Conservation (phyloP, 2,329 filamentous ascomycete species). For the Aspergillus japonicus region DNA sequence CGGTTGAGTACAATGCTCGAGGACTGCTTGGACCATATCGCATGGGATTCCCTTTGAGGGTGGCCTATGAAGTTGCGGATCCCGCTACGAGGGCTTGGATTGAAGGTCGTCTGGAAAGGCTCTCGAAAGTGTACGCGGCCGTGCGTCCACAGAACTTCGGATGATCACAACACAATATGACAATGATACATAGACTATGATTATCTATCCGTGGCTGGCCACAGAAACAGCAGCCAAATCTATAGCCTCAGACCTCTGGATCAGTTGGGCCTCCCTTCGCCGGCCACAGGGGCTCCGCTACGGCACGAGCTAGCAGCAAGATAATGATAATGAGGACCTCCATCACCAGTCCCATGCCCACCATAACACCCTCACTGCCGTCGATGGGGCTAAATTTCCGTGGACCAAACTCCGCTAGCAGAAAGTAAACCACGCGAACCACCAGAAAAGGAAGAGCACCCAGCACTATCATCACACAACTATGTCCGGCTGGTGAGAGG, state of each 20-base stretch:
- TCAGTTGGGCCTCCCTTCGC: not conserved
- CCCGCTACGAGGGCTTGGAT: conserved; percentile 26
- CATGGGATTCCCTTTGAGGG: conserved; percentile 28
- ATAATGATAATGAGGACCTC: conserved; percentile 23
- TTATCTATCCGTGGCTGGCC: too few species aligned
- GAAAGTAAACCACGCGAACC: conserved; percentile 23
- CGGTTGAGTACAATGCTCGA: conserved; percentile 27
- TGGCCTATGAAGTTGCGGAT: conserved; percentile 28
- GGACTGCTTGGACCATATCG: conserved; percentile 28
- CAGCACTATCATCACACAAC: conserved; percentile 18
- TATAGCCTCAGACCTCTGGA: not conserved
- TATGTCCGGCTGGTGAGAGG: conserved; percentile 20
- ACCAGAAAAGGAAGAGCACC: conserved; percentile 24
- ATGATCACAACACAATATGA: not conserved
- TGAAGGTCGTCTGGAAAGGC: conserved; percentile 18
- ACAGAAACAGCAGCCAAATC: not conserved
- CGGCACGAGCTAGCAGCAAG: conserved; percentile 20
- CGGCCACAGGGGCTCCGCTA: conserved; percentile 23
- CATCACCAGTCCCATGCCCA: conserved; percentile 28
- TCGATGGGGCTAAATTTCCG: conserved; percentile 16
- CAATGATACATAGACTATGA: not conserved
- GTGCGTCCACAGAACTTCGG: conserved; percentile 22
- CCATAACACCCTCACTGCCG: conserved; percentile 19
- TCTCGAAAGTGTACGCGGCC: conserved; percentile 28
- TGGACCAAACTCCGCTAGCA: conserved; percentile 22